Percentiles rank a stretch among this genome's conserved stretches.
These are phyloP conservation scores for Neurospora sp. DNA, from an alignment of 495 filamentous ascomycete species.

Conservation along the genomic window DNA sequence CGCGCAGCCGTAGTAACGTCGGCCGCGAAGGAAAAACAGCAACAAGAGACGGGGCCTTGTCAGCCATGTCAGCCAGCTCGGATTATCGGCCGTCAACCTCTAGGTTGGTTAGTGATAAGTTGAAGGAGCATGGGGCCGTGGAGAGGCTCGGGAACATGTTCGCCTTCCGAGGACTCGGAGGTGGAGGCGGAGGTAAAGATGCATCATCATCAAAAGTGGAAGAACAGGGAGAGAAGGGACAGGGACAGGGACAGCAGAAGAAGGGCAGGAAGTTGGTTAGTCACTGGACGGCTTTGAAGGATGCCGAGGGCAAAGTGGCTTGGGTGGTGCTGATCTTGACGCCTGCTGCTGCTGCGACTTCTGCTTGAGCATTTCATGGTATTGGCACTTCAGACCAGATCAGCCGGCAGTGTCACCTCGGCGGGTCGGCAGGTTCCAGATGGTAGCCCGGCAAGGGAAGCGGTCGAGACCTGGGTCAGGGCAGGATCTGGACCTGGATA, in stretches of 20 bases:
- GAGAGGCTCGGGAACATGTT: slow-evolving; percentile 15
- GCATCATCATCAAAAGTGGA: neutral
- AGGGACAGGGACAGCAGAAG: neutral
- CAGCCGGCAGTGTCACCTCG: neutral
- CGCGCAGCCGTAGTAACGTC: neutral
- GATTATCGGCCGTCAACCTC: neutral
- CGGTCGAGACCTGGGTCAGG: neutral
- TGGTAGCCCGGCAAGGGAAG: neutral
- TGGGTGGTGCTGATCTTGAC: slow-evolving; percentile 38
- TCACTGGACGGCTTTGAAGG: slow-evolving; percentile 47
- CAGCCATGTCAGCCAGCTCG: neutral
- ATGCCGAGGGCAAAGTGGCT: slow-evolving; percentile 32
- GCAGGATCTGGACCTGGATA: neutral
- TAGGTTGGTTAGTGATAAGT: slow-evolving; percentile 15
- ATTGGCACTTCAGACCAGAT: neutral
- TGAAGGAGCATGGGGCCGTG: slow-evolving; percentile 15
- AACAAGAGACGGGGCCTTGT: neutral
- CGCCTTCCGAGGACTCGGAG: neutral
- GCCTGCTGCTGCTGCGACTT: slow-evolving; percentile 6
- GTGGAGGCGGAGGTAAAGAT: neutral
- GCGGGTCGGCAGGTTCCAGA: neutral
- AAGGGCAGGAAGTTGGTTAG: slow-evolving; percentile 35
- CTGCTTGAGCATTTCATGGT: neutral
- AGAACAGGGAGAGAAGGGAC: neutral
- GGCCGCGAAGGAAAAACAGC: slow-evolving; percentile 6